These are phyloP conservation scores for Aurantiochytrium sp. DNA, from an alignment of 108 stramenopile genomes.

Conservation along the genomic window DNA sequence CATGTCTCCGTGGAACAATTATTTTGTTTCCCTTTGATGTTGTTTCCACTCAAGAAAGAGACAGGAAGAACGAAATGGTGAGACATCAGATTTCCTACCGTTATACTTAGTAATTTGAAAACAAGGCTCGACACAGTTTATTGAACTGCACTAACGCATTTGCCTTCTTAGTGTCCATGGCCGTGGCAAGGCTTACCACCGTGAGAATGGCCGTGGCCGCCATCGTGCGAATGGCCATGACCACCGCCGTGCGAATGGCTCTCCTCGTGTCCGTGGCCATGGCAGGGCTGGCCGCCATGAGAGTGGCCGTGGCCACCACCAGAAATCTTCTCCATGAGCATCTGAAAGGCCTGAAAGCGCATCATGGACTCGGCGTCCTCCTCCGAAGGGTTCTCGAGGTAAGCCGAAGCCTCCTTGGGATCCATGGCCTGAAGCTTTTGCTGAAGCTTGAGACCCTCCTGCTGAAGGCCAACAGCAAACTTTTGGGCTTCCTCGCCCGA, in stretches of 20 bases:
- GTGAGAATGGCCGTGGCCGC: not conserved
- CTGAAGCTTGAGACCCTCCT: not conserved
- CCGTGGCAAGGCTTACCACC: conserved; percentile 12
- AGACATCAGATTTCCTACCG: too few species aligned
- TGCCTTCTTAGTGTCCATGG: not conserved
- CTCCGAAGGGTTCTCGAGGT: not conserved
- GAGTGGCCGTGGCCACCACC: not conserved
- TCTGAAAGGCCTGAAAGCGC: not conserved
- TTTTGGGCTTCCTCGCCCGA: not conserved
- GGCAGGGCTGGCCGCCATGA: conserved; percentile 1
- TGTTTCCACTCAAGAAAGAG: too few species aligned
- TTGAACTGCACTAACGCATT: too few species aligned
- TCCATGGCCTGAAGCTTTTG: not conserved
- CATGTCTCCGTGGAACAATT: too few species aligned
- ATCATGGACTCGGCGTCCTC: not conserved
- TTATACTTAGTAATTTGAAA: too few species aligned
- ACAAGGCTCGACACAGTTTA: too few species aligned
- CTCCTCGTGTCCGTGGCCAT: not conserved
- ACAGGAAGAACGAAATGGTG: too few species aligned
- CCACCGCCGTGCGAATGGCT: not conserved
- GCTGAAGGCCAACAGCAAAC: not conserved
- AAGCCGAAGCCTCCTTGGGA: not conserved
- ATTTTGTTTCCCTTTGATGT: too few species aligned
- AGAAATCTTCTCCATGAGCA: not conserved
- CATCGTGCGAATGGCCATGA: not conserved